A percentile compares a stretch with the other conserved stretches of the same genome.
Evolutionary conservation across 202 grass and related monocot genomes (phyloP).

Genomic region (Sporobolus alterniflorus): DNA sequence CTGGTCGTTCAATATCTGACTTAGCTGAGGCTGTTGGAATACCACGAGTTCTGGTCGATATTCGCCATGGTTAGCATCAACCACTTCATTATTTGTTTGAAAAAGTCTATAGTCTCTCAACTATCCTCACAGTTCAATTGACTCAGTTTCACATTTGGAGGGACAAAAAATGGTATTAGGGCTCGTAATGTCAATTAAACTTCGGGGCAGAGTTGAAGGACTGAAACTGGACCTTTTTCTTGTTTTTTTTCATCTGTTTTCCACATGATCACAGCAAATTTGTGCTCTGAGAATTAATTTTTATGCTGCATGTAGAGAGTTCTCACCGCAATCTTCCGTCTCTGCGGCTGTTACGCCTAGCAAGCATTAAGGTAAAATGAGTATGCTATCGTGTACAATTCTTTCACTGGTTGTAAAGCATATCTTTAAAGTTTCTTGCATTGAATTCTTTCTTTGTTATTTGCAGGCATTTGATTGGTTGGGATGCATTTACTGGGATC

Average conservation of each 20-base stretch:
- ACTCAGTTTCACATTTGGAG: neutral
- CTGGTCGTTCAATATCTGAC: slow-evolving; percentile 72
- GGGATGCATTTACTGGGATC: slow-evolving; percentile 87
- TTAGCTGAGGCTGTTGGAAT: slow-evolving; percentile 83
- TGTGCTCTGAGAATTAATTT: neutral
- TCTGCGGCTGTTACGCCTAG: slow-evolving; percentile 63
- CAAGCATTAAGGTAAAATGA: slow-evolving; percentile 72
- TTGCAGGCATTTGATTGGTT: slow-evolving; percentile 95
- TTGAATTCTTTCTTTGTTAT: slow-evolving; percentile 26
- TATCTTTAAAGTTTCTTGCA: neutral
- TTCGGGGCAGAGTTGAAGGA: neutral
- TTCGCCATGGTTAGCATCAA: slow-evolving; percentile 82
- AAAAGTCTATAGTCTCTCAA: neutral
- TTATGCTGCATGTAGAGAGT: slow-evolving; percentile 67
- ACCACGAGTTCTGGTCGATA: slow-evolving; percentile 86
- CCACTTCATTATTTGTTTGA: slow-evolving; percentile 2
- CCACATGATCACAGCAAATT: neutral
- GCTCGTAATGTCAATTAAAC: neutral
- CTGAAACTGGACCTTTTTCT: neutral
- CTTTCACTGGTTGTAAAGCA: slow-evolving; percentile 7
- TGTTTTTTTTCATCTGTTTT: slow-evolving; percentile 5
- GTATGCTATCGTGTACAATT: slow-evolving; percentile 9
- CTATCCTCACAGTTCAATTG: neutral
- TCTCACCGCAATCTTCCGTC: slow-evolving; percentile 87
- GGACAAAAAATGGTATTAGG: neutral